Evolutionary conservation across 2,329 filamentous ascomycete species (phyloP), one percentile per base, ranked within the genome.

Genomic region (Thielaviopsis euricoi): DNA sequence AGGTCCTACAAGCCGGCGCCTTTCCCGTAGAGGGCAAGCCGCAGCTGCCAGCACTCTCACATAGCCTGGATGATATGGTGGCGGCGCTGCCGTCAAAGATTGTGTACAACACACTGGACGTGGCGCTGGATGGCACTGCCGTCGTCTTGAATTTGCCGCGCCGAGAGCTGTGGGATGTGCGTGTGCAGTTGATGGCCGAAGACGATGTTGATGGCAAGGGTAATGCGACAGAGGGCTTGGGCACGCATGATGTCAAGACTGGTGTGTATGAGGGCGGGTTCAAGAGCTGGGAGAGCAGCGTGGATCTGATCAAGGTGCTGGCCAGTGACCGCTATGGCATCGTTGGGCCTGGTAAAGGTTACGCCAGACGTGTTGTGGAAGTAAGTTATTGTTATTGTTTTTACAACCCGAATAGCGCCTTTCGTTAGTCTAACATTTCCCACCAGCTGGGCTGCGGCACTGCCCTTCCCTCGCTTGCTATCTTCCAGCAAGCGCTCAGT

Each of bases 261-360:
- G 87, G 87, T 55, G 80, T 91, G 60, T 93, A 93, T 70, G 87
- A 93, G 71, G 87, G 87, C 58, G 87, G 87, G 23, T 89, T 91
- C 73, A 93, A 93, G 73, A 90, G 85, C 65, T 93, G 87, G 87
- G 87, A 93, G 71, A 90, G 87, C 70, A 88, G 85, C 60, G 75
- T 89, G 56, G 87, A 93, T 67, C 74, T 93, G 19, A 85, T 87
- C 55, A 86, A 82, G 66, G 80, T 85, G n/a, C 68, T 84, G 29
- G 74, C 75, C 0, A 65, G 67, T 2, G 73, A 73, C 25, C 68
- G 71, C 13, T 68, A 71, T 53, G 63, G 70, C 19, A 60, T 67
- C 3, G 62, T 65, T 53, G 62, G 69, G 60, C 64, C 64, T 21
- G 62, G 67, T 12, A 51, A 50, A 5, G 59, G 59, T 6, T 66